Evolutionary conservation across 2,329 filamentous ascomycete species (phyloP), one percentile per base, ranked within the genome.

Genomic region (Chrysoporthe cubensis): DNA sequence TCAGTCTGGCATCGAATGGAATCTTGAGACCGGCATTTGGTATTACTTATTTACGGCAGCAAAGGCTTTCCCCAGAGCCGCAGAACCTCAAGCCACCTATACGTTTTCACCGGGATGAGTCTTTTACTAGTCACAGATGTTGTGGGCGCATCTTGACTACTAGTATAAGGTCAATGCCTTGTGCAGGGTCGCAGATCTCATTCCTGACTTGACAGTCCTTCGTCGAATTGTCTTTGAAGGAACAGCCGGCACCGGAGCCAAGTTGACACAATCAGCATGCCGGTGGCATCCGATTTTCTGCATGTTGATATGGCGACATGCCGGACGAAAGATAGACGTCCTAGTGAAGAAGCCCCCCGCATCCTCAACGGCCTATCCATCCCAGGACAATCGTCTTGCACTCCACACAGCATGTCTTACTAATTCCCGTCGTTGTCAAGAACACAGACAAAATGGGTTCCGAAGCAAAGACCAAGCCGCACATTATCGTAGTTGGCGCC

Each of bases 401-500:
- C 6, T 9, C 9, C 1, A 4, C 13, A 6, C 50, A 54, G 26
- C 50, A 16, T 4, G 32, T 26, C 13, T 0, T 34, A 26, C n/a
- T 6, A 3, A 11, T 43, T 40, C 13, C 34, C 9, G 34, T 60
- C 40, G 13, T 18, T 43, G 8, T 26, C 44, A 48, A 32, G 21
- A 67, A 76, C 73, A 84, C 11, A 54, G n/a, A 18, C 13, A 58
- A 21, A 3, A 65, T 65, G 63, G 54, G 42, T n/a, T 48, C 63
- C 21, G 54, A 65, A 16, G 26, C 40, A 4, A 64, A 66, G 37
- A n/a, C 21, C 34, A 64, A 67, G 14, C 68, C 68, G 21, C 64
- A 71, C 64, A 68, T 75, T 54, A 65, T 73, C 60, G 74, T 75
- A 5, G 68, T 75, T 37, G 74, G 74, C 44, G 73, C 71, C 65